Percentiles rank a stretch among this genome's conserved stretches.
These are phyloP conservation scores for Clonostachys rosea DNA, from an alignment of 2,329 filamentous ascomycete species.

Conservation along the genomic window DNA sequence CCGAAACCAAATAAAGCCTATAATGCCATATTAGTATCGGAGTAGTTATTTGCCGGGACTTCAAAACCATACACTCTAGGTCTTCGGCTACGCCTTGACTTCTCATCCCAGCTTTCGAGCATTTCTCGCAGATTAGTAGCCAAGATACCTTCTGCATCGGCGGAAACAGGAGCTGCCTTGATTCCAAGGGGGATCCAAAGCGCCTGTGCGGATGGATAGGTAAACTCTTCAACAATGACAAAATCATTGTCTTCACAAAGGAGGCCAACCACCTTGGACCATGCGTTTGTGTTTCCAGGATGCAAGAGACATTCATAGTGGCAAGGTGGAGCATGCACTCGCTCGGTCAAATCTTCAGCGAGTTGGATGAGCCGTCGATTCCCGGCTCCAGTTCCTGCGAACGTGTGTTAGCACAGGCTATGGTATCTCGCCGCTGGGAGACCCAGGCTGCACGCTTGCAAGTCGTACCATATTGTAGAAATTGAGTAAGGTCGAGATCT, in stretches of 20 bases:
- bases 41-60: too few relatives aligned
- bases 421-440: background rate
- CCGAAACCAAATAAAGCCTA: slow-evolving; percentile 24
- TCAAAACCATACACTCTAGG: slow-evolving; percentile 8
- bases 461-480: slow-evolving; percentile 9
- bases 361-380: slow-evolving; percentile 8
- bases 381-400: slow-evolving; percentile 8
- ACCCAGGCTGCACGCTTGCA: too few relatives aligned
- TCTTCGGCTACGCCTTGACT: slow-evolving; percentile 2
- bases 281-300: slow-evolving; percentile 21
- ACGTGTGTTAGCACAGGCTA: background rate
- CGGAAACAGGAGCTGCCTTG: slow-evolving; percentile 12
- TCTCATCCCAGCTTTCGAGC: slow-evolving; percentile 13
- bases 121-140: slow-evolving; percentile 9
- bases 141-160: slow-evolving; percentile 17
- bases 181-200: slow-evolving; percentile 19
- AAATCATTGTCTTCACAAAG: slow-evolving; percentile 17
- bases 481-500: slow-evolving; percentile 9
- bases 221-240: slow-evolving; percentile 20
- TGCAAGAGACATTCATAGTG: slow-evolving; percentile 15
- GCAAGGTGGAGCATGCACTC: slow-evolving; percentile 11
- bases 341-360: slow-evolving; percentile 9
- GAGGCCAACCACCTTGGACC: slow-evolving; percentile 19
- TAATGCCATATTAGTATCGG: background rate
- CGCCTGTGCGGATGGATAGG: slow-evolving; percentile 21